phyloP scores from a whole-genome alignment of 1,284 basidiomycete genomes.

The Austroboletus novae-zelandiae region DNA sequence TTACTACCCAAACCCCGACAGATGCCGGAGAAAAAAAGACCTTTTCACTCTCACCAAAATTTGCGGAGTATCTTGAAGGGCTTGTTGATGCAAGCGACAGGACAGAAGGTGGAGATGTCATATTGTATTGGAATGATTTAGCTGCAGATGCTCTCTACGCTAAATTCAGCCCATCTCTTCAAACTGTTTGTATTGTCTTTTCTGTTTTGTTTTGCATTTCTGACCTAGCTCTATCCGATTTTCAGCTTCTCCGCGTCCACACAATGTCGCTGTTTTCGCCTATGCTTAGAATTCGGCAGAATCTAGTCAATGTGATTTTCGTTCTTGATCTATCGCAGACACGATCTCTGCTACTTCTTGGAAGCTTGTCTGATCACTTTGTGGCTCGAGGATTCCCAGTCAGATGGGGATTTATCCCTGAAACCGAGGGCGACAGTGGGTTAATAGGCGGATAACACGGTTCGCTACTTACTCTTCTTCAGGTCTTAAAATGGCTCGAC shows the following conservation, averaged over 20 bases:
- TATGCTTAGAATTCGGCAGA: slow-evolving; percentile 56
- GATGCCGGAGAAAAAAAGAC: slow-evolving; percentile 7
- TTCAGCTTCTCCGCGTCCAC: slow-evolving; percentile 67
- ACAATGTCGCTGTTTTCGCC: slow-evolving; percentile 81
- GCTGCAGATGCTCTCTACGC: slow-evolving; percentile 76
- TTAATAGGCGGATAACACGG: slow-evolving; percentile 3
- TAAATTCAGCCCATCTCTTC: slow-evolving; percentile 42
- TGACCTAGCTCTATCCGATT: slow-evolving; percentile 5
- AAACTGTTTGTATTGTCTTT: slow-evolving; percentile 9
- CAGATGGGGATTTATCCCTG: slow-evolving; percentile 81
- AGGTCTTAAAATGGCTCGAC: slow-evolving; percentile 70
- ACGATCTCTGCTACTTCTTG: slow-evolving; percentile 60
- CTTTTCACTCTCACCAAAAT: slow-evolving; percentile 24
- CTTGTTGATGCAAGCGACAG: slow-evolving; percentile 88
- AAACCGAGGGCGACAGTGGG: slow-evolving; percentile 58
- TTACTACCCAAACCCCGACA: slow-evolving; percentile 4
- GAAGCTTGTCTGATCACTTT: slow-evolving; percentile 61
- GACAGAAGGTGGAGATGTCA: slow-evolving; percentile 69
- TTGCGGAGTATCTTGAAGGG: slow-evolving; percentile 60
- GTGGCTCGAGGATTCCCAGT: slow-evolving; percentile 74
- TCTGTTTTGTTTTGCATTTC: background rate
- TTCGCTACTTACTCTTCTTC: slow-evolving; percentile 9
- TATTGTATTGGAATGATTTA: slow-evolving; percentile 90
- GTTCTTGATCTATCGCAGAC: slow-evolving; percentile 74
- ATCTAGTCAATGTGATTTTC: slow-evolving; percentile 80